phyloP scores from a whole-genome alignment of 176 grass and related monocot genomes.

The Bonia amplexicaulis region DNA sequence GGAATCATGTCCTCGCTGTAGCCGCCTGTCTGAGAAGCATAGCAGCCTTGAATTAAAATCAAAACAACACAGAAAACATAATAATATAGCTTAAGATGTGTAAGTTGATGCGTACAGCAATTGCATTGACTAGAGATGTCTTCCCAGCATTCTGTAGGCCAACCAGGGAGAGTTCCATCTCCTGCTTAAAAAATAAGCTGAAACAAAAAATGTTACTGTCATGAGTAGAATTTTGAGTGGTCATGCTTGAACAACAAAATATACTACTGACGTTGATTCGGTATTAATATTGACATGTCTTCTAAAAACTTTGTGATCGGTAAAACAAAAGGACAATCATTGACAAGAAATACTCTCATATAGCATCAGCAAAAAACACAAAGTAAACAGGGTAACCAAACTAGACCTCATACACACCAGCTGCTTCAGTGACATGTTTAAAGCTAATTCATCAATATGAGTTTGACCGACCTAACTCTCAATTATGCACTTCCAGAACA shows the following conservation, averaged over 20 bases:
- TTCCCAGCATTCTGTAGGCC: conserved; percentile 95
- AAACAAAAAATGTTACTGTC: background rate
- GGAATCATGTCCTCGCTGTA: conserved; percentile 99
- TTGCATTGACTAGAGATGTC: conserved; percentile 88
- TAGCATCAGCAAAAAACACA: background rate
- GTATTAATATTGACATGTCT: background rate
- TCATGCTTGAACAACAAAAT: background rate
- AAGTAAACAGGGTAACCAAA: background rate
- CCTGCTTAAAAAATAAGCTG: conserved; percentile 97
- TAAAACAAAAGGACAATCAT: too few species aligned
- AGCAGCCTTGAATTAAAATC: conserved; percentile 31
- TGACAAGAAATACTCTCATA: too few species aligned
- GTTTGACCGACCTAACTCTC: background rate
- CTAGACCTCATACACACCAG: background rate
- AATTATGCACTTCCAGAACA: background rate
- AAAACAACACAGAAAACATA: conserved; percentile 30
- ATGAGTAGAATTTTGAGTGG: background rate
- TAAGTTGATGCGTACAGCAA: conserved; percentile 69
- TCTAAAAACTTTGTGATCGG: background rate
- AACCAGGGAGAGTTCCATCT: conserved; percentile 97
- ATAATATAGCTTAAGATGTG: conserved; percentile 18
- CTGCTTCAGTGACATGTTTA: background rate
- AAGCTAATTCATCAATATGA: background rate
- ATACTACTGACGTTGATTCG: background rate
- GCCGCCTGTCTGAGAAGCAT: conserved; percentile 75